A percentile compares a stretch with the other conserved stretches of the same genome.
Evolutionary conservation across 139 green algal species (phyloP).

Genomic region (Diplosphaera chodatii): DNA sequence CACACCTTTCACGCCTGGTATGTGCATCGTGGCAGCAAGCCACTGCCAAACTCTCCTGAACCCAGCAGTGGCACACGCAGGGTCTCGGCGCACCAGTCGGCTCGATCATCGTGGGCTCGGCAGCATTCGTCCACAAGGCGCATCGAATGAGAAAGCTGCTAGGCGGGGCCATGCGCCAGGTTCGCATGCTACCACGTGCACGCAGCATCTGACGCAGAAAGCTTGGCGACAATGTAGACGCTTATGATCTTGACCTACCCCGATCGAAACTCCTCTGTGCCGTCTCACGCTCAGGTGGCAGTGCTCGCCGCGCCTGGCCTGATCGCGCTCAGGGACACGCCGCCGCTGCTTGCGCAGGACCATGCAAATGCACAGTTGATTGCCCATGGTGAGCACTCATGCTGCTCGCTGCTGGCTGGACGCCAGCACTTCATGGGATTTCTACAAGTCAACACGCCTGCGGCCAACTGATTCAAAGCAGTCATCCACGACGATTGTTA

Average conservation of each 20-base stretch:
- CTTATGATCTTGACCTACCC: no score
- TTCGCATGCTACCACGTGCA: slow-evolving; percentile 43
- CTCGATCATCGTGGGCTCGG: slow-evolving; percentile 43
- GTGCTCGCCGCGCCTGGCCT: slow-evolving; percentile 22
- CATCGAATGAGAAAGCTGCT: slow-evolving; percentile 53
- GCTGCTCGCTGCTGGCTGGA: background rate
- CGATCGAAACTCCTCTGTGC: no score
- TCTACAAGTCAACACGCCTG: no score
- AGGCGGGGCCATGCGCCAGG: slow-evolving; percentile 68
- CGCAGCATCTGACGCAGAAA: no score
- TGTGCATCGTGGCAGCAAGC: no score
- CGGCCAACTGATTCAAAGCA: no score
- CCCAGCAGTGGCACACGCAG: slow-evolving; percentile 10
- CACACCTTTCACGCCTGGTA: background rate
- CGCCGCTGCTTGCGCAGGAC: slow-evolving; percentile 6
- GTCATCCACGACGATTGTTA: no score
- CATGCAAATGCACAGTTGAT: slow-evolving; percentile 16
- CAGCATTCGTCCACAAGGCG: slow-evolving; percentile 37
- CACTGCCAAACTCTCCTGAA: background rate
- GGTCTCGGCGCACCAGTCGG: slow-evolving; percentile 60
- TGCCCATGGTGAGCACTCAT: slow-evolving; percentile 3
- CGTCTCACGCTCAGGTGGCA: background rate
- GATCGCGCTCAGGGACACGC: slow-evolving; percentile 7
- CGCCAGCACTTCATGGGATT: no score
- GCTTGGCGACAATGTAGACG: no score